These are phyloP conservation scores for Microsporum ferrugineum DNA, from an alignment of 2,329 filamentous ascomycete genomes.

Conservation along the genomic window DNA sequence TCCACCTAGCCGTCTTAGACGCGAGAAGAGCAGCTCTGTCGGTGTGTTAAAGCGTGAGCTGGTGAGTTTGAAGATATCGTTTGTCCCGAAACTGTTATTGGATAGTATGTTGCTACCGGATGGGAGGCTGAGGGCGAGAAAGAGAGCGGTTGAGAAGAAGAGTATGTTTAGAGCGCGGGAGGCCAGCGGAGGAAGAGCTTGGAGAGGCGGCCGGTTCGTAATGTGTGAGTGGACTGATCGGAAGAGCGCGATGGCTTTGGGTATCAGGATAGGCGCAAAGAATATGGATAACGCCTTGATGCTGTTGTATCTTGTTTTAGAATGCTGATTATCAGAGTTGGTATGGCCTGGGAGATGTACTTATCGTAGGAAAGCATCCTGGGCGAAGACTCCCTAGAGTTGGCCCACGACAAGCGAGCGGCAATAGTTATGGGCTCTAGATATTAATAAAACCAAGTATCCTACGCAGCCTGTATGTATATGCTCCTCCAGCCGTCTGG, in stretches of 20 bases:
- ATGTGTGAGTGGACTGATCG: constrained; percentile 26
- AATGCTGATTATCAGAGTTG: not conserved
- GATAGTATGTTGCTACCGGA: not conserved
- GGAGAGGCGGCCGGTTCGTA: constrained; percentile 26
- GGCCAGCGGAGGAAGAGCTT: constrained; percentile 26
- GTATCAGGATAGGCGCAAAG: constrained; percentile 33
- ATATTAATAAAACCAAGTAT: not conserved
- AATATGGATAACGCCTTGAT: constrained; percentile 35
- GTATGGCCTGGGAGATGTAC: constrained; percentile 4
- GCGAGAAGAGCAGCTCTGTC: constrained; percentile 71
- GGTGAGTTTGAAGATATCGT: constrained; percentile 67
- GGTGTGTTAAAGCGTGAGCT: constrained; percentile 73
- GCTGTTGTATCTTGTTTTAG: constrained; percentile 17
- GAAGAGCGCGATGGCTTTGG: constrained; percentile 29
- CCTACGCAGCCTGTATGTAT: not conserved
- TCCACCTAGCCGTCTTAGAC: constrained; percentile 43
- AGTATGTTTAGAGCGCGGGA: constrained; percentile 38
- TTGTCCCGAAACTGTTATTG: constrained; percentile 39
- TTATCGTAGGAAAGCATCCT: constrained; percentile 13
- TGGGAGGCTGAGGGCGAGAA: constrained; percentile 54
- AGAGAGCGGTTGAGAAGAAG: constrained; percentile 42
- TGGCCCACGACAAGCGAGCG: not conserved
- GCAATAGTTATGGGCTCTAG: not conserved
- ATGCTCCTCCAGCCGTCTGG: not conserved
- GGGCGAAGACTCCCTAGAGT: not conserved